Evolutionary conservation across 1,284 basidiomycete genomes (phyloP).

Genomic region (Retiboletus fuscus): DNA sequence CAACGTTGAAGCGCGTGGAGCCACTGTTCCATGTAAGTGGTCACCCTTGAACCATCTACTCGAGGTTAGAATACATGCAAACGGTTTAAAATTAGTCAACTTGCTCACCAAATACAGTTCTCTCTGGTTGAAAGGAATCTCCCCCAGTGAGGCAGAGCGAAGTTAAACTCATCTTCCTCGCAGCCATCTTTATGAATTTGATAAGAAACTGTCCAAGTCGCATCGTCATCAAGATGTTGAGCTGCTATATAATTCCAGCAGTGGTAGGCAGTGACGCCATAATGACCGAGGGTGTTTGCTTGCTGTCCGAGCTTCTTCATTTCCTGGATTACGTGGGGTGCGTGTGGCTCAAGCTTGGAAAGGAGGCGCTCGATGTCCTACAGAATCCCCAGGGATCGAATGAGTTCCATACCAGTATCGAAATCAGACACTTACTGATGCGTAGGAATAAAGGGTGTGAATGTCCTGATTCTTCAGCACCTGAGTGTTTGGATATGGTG

Average conservation of each 20-base stretch:
- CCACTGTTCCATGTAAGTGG: not conserved
- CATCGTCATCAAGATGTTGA: not conserved
- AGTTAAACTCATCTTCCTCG: not conserved
- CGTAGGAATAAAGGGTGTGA: not conserved
- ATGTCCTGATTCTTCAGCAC: not conserved
- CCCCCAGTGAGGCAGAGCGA: not conserved
- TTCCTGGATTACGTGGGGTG: not conserved
- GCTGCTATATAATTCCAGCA: slow-evolving; percentile 19
- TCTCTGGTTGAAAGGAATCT: not conserved
- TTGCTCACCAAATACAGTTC: not conserved
- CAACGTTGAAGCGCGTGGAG: not conserved
- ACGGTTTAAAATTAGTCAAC: not conserved
- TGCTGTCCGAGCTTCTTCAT: slow-evolving; percentile 8
- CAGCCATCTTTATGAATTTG: not conserved
- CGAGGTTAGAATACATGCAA: not conserved
- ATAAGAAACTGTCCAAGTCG: slow-evolving; percentile 1
- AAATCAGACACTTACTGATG: not conserved
- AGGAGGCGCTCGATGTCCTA: slow-evolving; percentile 18
- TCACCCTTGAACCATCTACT: slow-evolving; percentile 1
- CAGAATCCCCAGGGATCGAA: not conserved
- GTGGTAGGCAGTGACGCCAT: slow-evolving; percentile 18
- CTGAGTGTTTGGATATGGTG: not conserved
- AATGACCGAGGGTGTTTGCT: slow-evolving; percentile 3
- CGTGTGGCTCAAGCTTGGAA: slow-evolving; percentile 6
- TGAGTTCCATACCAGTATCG: not conserved